Percentiles rank a stretch among this genome's conserved stretches.
Conservation (phyloP, 148 eudicot species). For the Chenopodium suecicum region DNA sequence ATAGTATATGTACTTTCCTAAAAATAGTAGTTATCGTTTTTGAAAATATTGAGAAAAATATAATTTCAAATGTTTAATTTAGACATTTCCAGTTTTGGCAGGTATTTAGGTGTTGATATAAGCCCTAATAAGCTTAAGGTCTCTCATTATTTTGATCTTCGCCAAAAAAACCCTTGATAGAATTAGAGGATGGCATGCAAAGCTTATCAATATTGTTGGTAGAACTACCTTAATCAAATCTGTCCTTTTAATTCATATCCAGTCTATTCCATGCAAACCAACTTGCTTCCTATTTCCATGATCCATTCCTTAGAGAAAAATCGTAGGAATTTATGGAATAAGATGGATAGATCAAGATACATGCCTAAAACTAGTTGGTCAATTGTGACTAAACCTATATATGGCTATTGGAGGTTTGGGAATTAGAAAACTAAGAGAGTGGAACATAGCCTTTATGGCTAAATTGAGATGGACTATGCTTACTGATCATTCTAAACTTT, state of each 20-base stretch:
- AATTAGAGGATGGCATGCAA: too few species aligned
- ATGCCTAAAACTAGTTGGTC: not conserved
- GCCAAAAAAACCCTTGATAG: too few species aligned
- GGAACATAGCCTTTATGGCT: not conserved
- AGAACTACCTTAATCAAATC: not conserved
- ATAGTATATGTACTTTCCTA: too few species aligned
- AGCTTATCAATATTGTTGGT: too few species aligned
- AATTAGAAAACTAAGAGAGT: not conserved
- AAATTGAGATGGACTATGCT: not conserved
- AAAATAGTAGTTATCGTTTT: too few species aligned
- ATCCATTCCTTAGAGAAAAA: not conserved
- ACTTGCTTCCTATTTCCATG: not conserved
- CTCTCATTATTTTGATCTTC: too few species aligned
- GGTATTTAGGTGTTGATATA: too few species aligned
- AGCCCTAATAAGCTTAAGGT: too few species aligned
- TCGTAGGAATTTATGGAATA: not conserved
- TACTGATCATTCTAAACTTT: not conserved
- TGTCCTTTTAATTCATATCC: not conserved
- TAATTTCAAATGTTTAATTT: too few species aligned
- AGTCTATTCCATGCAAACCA: not conserved
- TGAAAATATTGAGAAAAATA: too few species aligned
- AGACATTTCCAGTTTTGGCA: too few species aligned
- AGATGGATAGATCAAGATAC: not conserved
- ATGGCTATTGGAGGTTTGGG: not conserved
- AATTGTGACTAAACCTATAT: not conserved